phyloP scores from a whole-genome alignment of 768 basidiomycete genomes.

The Mycena haematopus region DNA sequence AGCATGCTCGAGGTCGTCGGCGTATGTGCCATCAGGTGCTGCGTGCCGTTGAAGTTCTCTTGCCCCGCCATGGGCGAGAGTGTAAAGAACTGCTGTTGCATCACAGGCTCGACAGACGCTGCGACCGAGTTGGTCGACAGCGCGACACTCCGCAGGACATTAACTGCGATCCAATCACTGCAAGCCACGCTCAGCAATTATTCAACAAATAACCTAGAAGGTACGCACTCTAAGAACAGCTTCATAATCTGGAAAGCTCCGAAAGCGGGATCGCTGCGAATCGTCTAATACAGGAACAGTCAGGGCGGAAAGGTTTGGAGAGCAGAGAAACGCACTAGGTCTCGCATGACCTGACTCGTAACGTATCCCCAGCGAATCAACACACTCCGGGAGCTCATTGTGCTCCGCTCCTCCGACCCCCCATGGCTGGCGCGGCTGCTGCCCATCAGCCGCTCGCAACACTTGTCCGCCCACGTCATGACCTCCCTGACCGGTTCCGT shows the following conservation, averaged over 20 bases:
- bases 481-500: slow-evolving; percentile 84
- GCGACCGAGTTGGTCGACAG: slow-evolving; percentile 91
- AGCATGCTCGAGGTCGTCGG: slow-evolving; percentile 92
- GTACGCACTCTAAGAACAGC: slow-evolving; percentile 84
- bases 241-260: slow-evolving; percentile 93
- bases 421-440: slow-evolving; percentile 59
- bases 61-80: slow-evolving; percentile 91
- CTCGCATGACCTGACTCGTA: slow-evolving; percentile 91
- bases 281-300: slow-evolving; percentile 60
- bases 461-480: slow-evolving; percentile 92
- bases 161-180: slow-evolving; percentile 92
- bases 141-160: slow-evolving; percentile 85
- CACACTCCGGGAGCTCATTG: slow-evolving; percentile 86
- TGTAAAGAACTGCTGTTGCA: slow-evolving; percentile 89
- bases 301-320: slow-evolving; percentile 8
- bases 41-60: slow-evolving; percentile 73
- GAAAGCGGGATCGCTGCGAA: slow-evolving; percentile 90
- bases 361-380: slow-evolving; percentile 93
- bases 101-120: slow-evolving; percentile 89
- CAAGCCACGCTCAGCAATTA: slow-evolving; percentile 28
- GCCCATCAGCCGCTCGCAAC: slow-evolving; percentile 84
- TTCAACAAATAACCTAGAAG: slow-evolving; percentile 10
- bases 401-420: slow-evolving; percentile 72
- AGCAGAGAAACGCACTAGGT: slow-evolving; percentile 63
- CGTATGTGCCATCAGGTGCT: slow-evolving; percentile 74